phyloP scores from a whole-genome alignment of 768 basidiomycete genomes.

The Lyophyllum semitale region DNA sequence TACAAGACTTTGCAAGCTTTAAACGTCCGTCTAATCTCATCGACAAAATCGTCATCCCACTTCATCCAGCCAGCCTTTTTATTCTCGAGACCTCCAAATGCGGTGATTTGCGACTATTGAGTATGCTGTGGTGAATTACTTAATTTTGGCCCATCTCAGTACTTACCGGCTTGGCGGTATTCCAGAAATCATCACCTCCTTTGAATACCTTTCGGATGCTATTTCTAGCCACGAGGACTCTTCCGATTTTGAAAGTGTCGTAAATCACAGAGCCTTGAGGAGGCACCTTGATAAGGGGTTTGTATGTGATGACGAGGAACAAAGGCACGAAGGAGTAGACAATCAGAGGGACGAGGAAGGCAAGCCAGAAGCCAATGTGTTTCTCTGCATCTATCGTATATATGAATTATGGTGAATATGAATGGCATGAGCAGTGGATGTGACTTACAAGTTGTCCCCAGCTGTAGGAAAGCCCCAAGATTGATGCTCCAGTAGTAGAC shows the following conservation, averaged over 20 bases:
- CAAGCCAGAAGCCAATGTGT: constrained; percentile 26
- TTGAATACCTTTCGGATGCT: constrained; percentile 18
- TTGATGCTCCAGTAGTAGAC: constrained; percentile 19
- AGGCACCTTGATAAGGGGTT: constrained; percentile 28
- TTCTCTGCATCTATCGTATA: constrained; percentile 15
- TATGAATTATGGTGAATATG: neutral
- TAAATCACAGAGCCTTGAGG: constrained; percentile 36
- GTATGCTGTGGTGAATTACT: neutral
- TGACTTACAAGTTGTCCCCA: constrained; percentile 14
- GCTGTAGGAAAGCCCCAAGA: constrained; percentile 15
- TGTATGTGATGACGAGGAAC: constrained; percentile 27
- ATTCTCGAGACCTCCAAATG: constrained; percentile 14
- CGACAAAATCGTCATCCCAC: constrained; percentile 35
- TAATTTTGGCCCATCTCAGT: neutral
- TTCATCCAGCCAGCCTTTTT: constrained; percentile 19
- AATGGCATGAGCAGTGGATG: too few species aligned
- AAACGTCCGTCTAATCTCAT: constrained; percentile 30
- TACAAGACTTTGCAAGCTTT: constrained; percentile 32
- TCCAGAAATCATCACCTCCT: constrained; percentile 28
- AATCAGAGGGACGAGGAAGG: constrained; percentile 23
- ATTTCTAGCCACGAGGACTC: constrained; percentile 14
- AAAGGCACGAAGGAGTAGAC: constrained; percentile 33
- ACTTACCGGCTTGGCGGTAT: constrained; percentile 24
- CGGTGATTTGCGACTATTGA: constrained; percentile 18
- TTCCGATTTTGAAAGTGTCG: constrained; percentile 24